A percentile compares a stretch with the other conserved stretches of the same genome.
These are phyloP conservation scores for Mixia osmundae DNA, from an alignment of 1,284 basidiomycete genomes.

Conservation along the genomic window DNA sequence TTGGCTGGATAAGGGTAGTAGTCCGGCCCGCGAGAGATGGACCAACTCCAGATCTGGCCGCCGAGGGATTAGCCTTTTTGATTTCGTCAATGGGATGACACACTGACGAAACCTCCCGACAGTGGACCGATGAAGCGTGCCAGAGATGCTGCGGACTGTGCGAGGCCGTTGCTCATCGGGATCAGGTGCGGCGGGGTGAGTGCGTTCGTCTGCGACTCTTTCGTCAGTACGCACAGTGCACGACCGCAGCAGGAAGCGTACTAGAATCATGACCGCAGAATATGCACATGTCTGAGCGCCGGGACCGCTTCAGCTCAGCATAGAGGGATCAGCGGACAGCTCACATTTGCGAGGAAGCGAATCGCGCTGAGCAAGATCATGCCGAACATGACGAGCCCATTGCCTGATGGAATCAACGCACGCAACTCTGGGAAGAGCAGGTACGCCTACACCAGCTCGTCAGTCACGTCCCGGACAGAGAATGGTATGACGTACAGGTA, in stretches of 20 bases:
- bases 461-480: no score
- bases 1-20: constrained; percentile 11
- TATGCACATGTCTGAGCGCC: constrained; percentile 10
- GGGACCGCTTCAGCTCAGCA: background rate
- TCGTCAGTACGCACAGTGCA: background rate
- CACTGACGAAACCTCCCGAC: constrained; percentile 15
- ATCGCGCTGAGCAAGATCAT: constrained; percentile 14
- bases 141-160: constrained; percentile 22
- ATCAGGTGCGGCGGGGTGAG: constrained; percentile 24
- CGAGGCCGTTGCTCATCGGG: constrained; percentile 25
- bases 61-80: no score
- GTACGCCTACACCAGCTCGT: no score
- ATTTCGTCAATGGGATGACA: background rate
- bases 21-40: constrained; percentile 15
- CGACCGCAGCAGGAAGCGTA: background rate
- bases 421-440: constrained; percentile 15
- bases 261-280: constrained; percentile 14
- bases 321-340: background rate
- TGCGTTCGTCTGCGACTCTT: constrained; percentile 20
- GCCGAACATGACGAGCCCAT: constrained; percentile 12
- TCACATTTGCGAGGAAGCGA: constrained; percentile 14
- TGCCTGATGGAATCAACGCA: constrained; percentile 11
- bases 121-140: constrained; percentile 22
- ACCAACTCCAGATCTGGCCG: constrained; percentile 13
- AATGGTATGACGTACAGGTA: constrained; percentile 11